phyloP scores from a whole-genome alignment of 2,329 filamentous ascomycete species.

The Furcasterigmium sp. region DNA sequence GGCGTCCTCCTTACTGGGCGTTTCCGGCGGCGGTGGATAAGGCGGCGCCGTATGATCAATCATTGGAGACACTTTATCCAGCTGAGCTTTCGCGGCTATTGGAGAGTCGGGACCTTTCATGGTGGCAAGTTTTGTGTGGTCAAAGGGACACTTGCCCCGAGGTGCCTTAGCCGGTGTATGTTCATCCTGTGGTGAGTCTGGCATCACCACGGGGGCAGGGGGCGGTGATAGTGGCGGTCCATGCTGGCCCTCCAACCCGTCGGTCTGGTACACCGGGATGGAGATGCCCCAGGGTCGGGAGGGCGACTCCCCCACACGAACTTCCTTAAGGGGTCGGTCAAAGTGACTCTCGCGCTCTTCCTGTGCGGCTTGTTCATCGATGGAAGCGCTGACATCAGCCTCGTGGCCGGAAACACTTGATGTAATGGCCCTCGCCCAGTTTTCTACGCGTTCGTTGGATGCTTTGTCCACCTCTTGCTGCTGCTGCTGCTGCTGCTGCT shows the following conservation, averaged over 20 bases:
- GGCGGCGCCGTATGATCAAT: not conserved
- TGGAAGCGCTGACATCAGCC: conserved; percentile 29
- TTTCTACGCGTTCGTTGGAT: conserved; percentile 70
- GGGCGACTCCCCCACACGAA: conserved; percentile 89
- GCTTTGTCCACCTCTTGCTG: conserved; percentile 40
- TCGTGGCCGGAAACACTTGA: conserved; percentile 36
- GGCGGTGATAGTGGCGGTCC: conserved; percentile 49
- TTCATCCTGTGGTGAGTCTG: conserved; percentile 23
- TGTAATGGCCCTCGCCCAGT: conserved; percentile 78
- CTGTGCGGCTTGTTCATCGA: conserved; percentile 26
- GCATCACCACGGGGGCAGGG: conserved; percentile 50
- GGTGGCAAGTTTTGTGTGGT: conserved; percentile 38
- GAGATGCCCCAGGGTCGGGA: conserved; percentile 90
- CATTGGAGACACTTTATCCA: not conserved
- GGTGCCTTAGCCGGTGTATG: conserved; percentile 18
- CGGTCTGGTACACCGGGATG: conserved; percentile 57
- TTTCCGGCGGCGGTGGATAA: not conserved
- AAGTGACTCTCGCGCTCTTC: conserved; percentile 69
- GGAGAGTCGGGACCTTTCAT: conserved; percentile 15
- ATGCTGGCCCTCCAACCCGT: conserved; percentile 25
- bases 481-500: conserved; percentile 27
- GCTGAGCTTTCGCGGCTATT: conserved; percentile 2
- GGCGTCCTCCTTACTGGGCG: not conserved
- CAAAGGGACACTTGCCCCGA: conserved; percentile 53
- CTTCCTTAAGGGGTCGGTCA: conserved; percentile 78